Conservation (phyloP, 2,329 filamentous ascomycete species). For the Aspergillus awamori region DNA sequence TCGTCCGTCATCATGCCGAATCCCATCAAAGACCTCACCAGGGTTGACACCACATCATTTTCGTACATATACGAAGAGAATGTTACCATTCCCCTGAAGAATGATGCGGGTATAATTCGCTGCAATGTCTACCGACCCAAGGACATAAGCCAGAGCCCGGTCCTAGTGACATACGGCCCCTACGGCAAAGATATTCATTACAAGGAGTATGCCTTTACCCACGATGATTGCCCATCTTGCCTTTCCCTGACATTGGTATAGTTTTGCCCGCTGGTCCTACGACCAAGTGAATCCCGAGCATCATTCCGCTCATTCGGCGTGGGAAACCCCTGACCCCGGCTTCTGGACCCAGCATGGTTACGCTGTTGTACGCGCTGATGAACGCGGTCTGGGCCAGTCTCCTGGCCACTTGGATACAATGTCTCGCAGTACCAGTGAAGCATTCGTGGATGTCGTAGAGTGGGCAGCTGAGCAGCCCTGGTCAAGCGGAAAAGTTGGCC, state of each 20-base stretch:
- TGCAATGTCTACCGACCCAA: conserved; percentile 55
- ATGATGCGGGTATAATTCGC: conserved; percentile 40
- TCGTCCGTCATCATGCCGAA: too few species aligned
- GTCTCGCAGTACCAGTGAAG: conserved; percentile 51
- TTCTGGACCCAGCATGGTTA: conserved; percentile 59
- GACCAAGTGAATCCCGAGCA: conserved; percentile 50
- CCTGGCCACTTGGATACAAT: conserved; percentile 54
- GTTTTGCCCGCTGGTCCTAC: too few species aligned
- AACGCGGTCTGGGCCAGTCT: conserved; percentile 52
- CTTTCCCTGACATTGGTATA: too few species aligned
- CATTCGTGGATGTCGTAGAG: conserved; percentile 52
- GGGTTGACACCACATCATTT: not conserved
- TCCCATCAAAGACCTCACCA: too few species aligned
- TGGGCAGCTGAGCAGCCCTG: conserved; percentile 54
- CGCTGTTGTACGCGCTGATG: conserved; percentile 57
- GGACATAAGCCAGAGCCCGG: conserved; percentile 48
- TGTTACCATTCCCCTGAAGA: conserved; percentile 46
- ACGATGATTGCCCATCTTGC: too few species aligned
- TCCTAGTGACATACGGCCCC: conserved; percentile 69
- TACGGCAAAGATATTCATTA: conserved; percentile 74
- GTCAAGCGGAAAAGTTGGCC: conserved; percentile 53
- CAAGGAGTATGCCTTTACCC: conserved; percentile 37
- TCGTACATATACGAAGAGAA: conserved; percentile 54
- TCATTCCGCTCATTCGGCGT: conserved; percentile 55
- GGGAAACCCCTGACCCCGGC: conserved; percentile 59